These are phyloP conservation scores for Jacaranda copaia DNA, from an alignment of 257 asterid species.

Conservation along the genomic window DNA sequence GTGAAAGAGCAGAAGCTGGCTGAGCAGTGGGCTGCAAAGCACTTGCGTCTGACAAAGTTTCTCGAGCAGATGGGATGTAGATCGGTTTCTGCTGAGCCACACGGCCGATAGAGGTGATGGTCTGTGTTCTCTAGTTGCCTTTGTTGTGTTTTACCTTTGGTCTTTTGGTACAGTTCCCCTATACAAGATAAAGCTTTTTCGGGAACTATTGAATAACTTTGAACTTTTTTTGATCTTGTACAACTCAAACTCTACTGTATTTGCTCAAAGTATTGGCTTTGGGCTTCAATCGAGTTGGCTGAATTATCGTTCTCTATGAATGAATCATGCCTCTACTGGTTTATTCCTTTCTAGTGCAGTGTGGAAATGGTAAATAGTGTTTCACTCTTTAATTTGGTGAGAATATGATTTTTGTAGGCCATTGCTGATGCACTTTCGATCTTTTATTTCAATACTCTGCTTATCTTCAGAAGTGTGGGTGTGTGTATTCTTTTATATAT, in stretches of 20 bases:
- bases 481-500: no score
- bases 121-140: neutral
- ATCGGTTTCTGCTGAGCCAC: conserved; percentile 48
- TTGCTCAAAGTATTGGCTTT: neutral
- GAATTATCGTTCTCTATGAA: neutral
- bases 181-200: neutral
- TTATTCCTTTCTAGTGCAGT: neutral
- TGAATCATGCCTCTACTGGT: neutral
- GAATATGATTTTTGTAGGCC: neutral
- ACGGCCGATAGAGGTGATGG: conserved; percentile 38
- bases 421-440: no score
- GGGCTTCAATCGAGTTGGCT: conserved; percentile 15
- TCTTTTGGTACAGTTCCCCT: neutral
- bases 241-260: neutral
- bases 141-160: no score
- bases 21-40: conserved; percentile 91
- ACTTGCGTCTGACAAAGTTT: conserved; percentile 63
- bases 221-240: neutral
- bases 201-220: conserved; percentile 28
- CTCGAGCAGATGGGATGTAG: conserved; percentile 78
- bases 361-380: no score
- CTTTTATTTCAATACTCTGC: no score
- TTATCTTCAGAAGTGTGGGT: no score
- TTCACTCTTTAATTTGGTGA: no score
- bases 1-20: conserved; percentile 88